Evolutionary conservation across 2,329 filamentous ascomycete genomes (phyloP).

Genomic region (Samsoniella hepiali): DNA sequence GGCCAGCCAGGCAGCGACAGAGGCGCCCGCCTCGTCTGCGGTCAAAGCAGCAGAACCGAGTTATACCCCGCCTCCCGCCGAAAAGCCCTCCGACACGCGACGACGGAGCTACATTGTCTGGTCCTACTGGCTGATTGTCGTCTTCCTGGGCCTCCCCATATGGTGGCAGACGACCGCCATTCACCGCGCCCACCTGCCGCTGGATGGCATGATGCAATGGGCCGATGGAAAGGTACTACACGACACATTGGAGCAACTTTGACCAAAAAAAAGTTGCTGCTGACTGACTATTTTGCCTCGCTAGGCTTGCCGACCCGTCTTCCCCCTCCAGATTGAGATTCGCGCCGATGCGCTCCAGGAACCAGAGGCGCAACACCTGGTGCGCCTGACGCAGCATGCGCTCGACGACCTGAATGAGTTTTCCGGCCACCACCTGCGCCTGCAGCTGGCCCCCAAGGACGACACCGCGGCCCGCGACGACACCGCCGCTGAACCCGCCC

Average conservation of each 20-base stretch:
- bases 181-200: conserved; percentile 77
- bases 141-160: conserved; percentile 82
- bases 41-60: conserved; percentile 20
- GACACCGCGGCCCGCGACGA: conserved; percentile 36
- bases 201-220: conserved; percentile 87
- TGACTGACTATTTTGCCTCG: not conserved
- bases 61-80: conserved; percentile 62
- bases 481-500: conserved; percentile 47
- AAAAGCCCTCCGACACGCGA: conserved; percentile 65
- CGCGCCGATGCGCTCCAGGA: conserved; percentile 64
- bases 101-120: conserved; percentile 72
- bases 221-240: conserved; percentile 74
- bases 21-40: not conserved
- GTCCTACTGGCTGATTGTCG: conserved; percentile 86
- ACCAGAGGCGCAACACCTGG: conserved; percentile 67
- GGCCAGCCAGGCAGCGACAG: conserved; percentile 7
- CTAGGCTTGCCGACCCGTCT: conserved; percentile 82
- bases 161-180: conserved; percentile 97
- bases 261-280: not conserved
- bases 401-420: conserved; percentile 87
- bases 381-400: conserved; percentile 78
- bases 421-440: conserved; percentile 73
- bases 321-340: conserved; percentile 79
- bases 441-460: conserved; percentile 34
- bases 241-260: not conserved